Base-by-base conservation (phyloP, 169 alveolate species). In the Eimeria praecox region DNA sequence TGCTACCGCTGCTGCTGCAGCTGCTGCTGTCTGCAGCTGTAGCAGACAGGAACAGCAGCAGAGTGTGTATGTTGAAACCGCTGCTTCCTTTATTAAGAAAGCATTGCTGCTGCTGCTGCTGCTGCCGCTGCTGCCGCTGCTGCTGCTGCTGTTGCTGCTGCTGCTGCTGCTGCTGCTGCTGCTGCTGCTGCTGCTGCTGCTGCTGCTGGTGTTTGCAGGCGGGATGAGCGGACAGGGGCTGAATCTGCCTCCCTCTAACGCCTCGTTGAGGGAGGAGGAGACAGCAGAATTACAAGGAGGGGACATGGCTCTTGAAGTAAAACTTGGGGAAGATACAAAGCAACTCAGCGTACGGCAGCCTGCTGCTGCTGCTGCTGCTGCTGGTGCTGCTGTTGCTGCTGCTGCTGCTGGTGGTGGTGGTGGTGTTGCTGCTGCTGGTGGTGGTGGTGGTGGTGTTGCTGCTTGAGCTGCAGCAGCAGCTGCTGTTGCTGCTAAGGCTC, bases 221-320 rank as follows among this genome's bases (percentile, higher is more conserved):
- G 54, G 88, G 24, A 90, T 54, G 73, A 90, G 71, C 40, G 66
- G 71, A 4, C 71, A 78, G 33, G 95, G 95, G 38, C 73, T 90
- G 46, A 24, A 49, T 38, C 82, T 90, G 35, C 95, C 95, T 18
- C 95, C 95, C 10, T 46, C 77, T 38, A 90, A 90, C 38, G 88
- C 24, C 54, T 46, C 44, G 6, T 75, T 90, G 54, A 87, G 88
- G 52, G 89, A 90, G 75, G 78, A 71, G 46, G 95, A 90, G 77
- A 78, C 54, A 16, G 95, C 87, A 20, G 88, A 46, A 9, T 54
- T 90, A 30, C 95, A 69, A 24, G 95, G 95, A 4, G 88, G 73
- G 22, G 95, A 90, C 86, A 78, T 90, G 73, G 66, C 85, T 14
- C 87, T 90, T 54, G 18, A 27, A 24, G 85, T 92, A 20, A 38